Conservation (phyloP, 768 basidiomycete genomes). For the Podaxis carcinomalis region DNA sequence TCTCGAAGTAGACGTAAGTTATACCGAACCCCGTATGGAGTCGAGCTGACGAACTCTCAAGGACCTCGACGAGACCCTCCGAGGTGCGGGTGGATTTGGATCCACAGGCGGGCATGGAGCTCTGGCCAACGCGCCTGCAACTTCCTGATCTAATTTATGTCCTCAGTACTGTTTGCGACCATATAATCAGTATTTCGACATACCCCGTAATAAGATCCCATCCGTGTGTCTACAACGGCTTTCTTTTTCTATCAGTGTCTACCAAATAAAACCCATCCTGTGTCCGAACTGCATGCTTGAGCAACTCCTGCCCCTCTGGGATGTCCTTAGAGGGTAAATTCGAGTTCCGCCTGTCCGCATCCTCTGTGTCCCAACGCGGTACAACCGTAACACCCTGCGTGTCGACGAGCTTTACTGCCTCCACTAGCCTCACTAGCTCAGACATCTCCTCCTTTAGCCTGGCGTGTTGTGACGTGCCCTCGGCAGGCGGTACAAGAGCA, state of each 20-base stretch:
- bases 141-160: slow-evolving; percentile 6
- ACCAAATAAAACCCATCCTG: slow-evolving; percentile 59
- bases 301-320: slow-evolving; percentile 37
- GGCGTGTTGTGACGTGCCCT: slow-evolving; percentile 49
- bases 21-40: slow-evolving; percentile 6
- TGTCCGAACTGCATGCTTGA: slow-evolving; percentile 48
- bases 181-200: slow-evolving; percentile 9
- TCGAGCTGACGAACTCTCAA: slow-evolving; percentile 24
- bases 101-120: slow-evolving; percentile 84
- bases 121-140: slow-evolving; percentile 27
- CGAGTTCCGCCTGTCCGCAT: slow-evolving; percentile 25
- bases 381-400: slow-evolving; percentile 29
- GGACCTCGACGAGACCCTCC: slow-evolving; percentile 81
- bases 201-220: neutral
- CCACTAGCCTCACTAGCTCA: slow-evolving; percentile 71
- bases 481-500: slow-evolving; percentile 63
- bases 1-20: slow-evolving; percentile 76
- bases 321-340: slow-evolving; percentile 13
- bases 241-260: slow-evolving; percentile 39
- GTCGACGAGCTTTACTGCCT: slow-evolving; percentile 70
- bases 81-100: slow-evolving; percentile 88
- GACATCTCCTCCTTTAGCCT: slow-evolving; percentile 57
- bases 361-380: slow-evolving; percentile 34
- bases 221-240: slow-evolving; percentile 8
- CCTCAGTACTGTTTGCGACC: slow-evolving; percentile 2